phyloP scores from a whole-genome alignment of 202 grass and related monocot species.

The Panicum hallii region DNA sequence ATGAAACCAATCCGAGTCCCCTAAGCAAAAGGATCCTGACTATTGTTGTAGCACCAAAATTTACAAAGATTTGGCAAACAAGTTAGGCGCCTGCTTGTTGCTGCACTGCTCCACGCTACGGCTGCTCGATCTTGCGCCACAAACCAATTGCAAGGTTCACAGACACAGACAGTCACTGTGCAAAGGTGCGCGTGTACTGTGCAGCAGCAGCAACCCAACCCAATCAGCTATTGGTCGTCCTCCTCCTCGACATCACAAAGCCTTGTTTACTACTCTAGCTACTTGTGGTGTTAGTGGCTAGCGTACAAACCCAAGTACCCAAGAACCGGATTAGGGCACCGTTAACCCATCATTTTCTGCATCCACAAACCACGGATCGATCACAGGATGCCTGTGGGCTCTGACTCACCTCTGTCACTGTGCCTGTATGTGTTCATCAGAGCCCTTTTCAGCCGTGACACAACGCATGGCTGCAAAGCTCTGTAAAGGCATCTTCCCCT shows the following conservation, averaged over 20 bases:
- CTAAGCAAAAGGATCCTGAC: too few relatives aligned
- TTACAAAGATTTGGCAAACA: neutral
- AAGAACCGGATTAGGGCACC: constrained; percentile 6
- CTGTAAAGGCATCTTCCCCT: too few relatives aligned
- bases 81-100: neutral
- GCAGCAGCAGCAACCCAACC: neutral
- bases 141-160: neutral
- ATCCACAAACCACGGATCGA: neutral
- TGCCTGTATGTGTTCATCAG: too few relatives aligned
- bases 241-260: neutral
- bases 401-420: neutral
- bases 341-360: constrained; percentile 23
- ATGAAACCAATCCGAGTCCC: neutral
- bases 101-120: neutral
- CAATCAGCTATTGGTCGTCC: neutral
- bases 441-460: too few relatives aligned
- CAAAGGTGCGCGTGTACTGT: neutral
- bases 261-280: neutral
- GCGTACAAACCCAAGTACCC: neutral
- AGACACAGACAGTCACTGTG: too few relatives aligned
- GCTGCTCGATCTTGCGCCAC: neutral
- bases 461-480: too few relatives aligned
- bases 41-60: neutral
- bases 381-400: neutral
- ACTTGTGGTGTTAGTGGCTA: neutral